A percentile compares a stretch with the other conserved stretches of the same genome.
Evolutionary conservation across 345 rosid genomes (phyloP).

Genomic region (Gossypium thurberi): DNA sequence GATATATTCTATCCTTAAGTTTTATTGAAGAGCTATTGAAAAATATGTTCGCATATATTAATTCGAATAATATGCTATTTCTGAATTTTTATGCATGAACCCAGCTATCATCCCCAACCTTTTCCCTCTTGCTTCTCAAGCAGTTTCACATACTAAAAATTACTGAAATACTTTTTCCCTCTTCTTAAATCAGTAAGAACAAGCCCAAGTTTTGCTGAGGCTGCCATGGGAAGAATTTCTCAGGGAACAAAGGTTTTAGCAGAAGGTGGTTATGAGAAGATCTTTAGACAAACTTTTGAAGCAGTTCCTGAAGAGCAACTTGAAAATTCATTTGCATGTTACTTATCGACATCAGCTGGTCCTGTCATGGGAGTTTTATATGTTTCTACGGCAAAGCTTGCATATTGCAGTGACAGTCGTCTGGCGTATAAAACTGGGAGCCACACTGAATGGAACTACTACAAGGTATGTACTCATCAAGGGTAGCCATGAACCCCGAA

Average conservation of each 20-base stretch:
- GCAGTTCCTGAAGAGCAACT: slow-evolving; percentile 66
- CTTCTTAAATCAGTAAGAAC: slow-evolving; percentile 49
- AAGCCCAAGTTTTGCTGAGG: slow-evolving; percentile 72
- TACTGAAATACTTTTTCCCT: background rate
- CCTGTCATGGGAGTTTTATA: slow-evolving; percentile 77
- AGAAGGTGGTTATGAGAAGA: slow-evolving; percentile 78
- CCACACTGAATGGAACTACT: slow-evolving; percentile 72
- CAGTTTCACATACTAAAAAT: background rate
- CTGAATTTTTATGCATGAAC: background rate
- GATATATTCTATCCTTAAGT: background rate
- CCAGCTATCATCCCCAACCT: background rate
- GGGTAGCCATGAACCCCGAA: too few species aligned
- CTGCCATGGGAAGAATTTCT: slow-evolving; percentile 80
- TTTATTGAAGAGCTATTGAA: background rate
- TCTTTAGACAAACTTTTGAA: slow-evolving; percentile 65
- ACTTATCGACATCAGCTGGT: slow-evolving; percentile 78
- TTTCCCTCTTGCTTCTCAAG: background rate
- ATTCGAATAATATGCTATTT: background rate
- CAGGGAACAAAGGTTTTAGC: slow-evolving; percentile 75
- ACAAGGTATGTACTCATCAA: slow-evolving; percentile 40
- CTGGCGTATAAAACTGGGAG: slow-evolving; percentile 54
- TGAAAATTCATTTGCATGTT: slow-evolving; percentile 59
- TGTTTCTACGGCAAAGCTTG: slow-evolving; percentile 64
- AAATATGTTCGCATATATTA: background rate
- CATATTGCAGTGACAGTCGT: slow-evolving; percentile 67